Conservation (phyloP, 768 basidiomycete genomes). For the Fibroporia radiculosa region DNA sequence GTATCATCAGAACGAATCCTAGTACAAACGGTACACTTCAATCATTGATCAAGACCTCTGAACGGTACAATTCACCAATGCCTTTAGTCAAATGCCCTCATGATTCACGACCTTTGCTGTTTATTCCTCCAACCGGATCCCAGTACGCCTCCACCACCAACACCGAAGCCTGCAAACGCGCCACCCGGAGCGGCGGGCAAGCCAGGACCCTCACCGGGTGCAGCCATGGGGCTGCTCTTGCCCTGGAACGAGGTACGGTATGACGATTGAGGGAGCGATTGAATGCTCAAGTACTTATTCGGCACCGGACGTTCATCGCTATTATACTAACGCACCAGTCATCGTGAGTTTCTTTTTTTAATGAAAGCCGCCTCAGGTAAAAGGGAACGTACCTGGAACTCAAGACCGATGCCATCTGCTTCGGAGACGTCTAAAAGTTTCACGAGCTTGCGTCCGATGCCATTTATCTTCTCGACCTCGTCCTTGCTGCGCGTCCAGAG, state of each 20-base stretch:
- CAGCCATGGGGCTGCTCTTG: conserved; percentile 23
- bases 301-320: conserved; percentile 78
- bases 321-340: conserved; percentile 60
- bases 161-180: conserved; percentile 42
- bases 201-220: conserved; percentile 20
- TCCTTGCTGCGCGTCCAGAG: conserved; percentile 85
- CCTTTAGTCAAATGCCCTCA: too few relatives aligned
- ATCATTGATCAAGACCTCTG: too few relatives aligned
- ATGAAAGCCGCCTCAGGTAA: too few relatives aligned
- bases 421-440: conserved; percentile 81
- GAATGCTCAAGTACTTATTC: conserved; percentile 79
- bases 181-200: conserved; percentile 28
- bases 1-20: too few relatives aligned
- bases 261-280: conserved; percentile 56
- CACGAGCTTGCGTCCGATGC: conserved; percentile 75
- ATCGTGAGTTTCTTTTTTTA: too few relatives aligned
- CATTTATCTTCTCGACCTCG: conserved; percentile 78
- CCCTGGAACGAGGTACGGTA: conserved; percentile 61
- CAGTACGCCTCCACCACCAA: conserved; percentile 32
- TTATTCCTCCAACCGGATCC: conserved; percentile 22
- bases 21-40: too few relatives aligned
- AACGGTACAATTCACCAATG: too few relatives aligned
- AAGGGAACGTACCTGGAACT: conserved; percentile 67
- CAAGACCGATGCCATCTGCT: conserved; percentile 76
- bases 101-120: conserved; percentile 3